Evolutionary conservation across 192 early-diverging fungal genomes (phyloP).

Genomic region (Pilobolus umbonatus): DNA sequence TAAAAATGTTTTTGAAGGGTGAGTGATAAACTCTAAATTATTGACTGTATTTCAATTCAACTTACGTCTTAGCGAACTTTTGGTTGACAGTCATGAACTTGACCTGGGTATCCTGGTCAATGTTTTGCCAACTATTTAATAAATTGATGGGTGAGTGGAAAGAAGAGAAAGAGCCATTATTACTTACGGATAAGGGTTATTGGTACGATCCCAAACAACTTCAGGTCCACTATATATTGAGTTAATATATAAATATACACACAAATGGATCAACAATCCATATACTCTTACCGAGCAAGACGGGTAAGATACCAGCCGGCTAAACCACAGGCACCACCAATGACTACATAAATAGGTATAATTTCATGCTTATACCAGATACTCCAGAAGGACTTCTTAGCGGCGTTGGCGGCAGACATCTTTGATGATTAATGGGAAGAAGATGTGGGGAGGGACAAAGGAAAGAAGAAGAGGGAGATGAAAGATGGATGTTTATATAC

Average conservation of each 20-base stretch:
- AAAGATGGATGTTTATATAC: no score
- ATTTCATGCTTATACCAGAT: conserved; percentile 57
- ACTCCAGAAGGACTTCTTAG: conserved; percentile 46
- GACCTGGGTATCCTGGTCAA: conserved; percentile 54
- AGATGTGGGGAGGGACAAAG: no score
- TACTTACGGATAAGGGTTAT: conserved; percentile 39
- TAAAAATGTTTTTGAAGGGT: conserved; percentile 5
- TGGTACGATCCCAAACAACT: conserved; percentile 50
- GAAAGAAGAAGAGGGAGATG: no score
- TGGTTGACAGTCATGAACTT: conserved; percentile 55
- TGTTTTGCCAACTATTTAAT: conserved; percentile 48
- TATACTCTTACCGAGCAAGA: conserved; percentile 40
- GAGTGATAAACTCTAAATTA: background rate
- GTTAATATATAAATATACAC: conserved; percentile 7
- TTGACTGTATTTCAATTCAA: conserved; percentile 1
- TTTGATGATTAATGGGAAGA: no score
- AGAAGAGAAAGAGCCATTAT: background rate
- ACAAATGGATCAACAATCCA: background rate
- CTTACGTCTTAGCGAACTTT: conserved; percentile 50
- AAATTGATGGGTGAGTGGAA: background rate
- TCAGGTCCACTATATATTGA: conserved; percentile 44
- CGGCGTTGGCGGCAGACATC: conserved; percentile 45
- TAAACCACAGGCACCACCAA: conserved; percentile 42
- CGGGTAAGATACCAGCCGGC: conserved; percentile 53
- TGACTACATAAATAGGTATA: conserved; percentile 51